Base-by-base conservation (phyloP, 805 yeast species). In the Candida sithepensis region DNA sequence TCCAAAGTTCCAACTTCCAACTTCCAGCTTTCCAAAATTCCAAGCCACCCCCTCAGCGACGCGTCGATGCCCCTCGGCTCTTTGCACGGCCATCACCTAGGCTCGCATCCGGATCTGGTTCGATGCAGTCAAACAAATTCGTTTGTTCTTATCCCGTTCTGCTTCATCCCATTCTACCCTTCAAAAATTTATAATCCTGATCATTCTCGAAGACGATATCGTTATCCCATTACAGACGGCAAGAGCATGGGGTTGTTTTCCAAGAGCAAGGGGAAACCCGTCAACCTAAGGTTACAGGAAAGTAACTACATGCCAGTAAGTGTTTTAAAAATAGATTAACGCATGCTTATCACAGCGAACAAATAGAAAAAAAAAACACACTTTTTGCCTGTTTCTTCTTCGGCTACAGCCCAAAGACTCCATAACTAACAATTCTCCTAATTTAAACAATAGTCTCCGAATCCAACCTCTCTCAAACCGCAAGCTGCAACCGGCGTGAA, bases 171-270 rank as follows among this genome's bases (percentile, higher is more conserved):
- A 12, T n/a, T n/a, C n/a, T n/a, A n/a, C n/a, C n/a, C n/a, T n/a
- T n/a, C n/a, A n/a, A n/a, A n/a, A n/a, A n/a, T n/a, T n/a, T n/a
- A n/a, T n/a, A n/a, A n/a, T n/a, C n/a, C n/a, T n/a, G n/a, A n/a
- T n/a, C n/a, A n/a, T n/a, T n/a, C n/a, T n/a, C n/a, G n/a, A n/a
- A n/a, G n/a, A n/a, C n/a, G n/a, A n/a, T n/a, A n/a, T n/a, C n/a
- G n/a, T n/a, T n/a, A n/a, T n/a, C n/a, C n/a, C n/a, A n/a, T n/a
- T n/a, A n/a, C n/a, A n/a, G n/a, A n/a, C n/a, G n/a, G n/a, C n/a
- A n/a, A n/a, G n/a, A n/a, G n/a, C 16, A 55, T 55, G 59, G 59
- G 38, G 4, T n/a, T 55, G 26, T 55, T 55, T 42, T 56, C 56
- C 9, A 43, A 53, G 44, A 52, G 41, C 40, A 55, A 55, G 48